Evolutionary conservation across 805 yeast genomes (phyloP).

Genomic region (Tetrapisispora iriomotensis): DNA sequence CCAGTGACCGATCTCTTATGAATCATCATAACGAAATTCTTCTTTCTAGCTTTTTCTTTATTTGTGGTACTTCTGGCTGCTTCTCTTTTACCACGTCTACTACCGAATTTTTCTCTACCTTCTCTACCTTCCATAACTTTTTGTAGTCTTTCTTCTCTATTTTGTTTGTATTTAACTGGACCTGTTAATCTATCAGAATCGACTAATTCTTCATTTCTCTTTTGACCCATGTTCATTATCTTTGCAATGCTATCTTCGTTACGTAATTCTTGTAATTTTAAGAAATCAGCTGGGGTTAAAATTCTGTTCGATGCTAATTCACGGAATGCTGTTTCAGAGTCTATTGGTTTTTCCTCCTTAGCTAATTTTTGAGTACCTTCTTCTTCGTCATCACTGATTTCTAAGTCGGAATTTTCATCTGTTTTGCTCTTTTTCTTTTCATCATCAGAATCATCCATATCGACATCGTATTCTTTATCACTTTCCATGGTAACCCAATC

Average conservation of each 20-base stretch:
- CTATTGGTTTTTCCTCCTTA: slow-evolving; percentile 23
- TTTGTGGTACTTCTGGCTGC: slow-evolving; percentile 84
- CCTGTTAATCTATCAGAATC: slow-evolving; percentile 75
- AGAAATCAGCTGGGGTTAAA: slow-evolving; percentile 96
- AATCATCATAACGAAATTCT: slow-evolving; percentile 98
- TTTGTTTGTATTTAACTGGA: slow-evolving; percentile 63
- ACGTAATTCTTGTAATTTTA: slow-evolving; percentile 82
- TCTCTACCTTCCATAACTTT: slow-evolving; percentile 85
- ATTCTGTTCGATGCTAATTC: slow-evolving; percentile 64
- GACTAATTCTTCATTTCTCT: slow-evolving; percentile 68
- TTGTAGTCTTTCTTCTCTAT: slow-evolving; percentile 84
- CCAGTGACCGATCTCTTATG: slow-evolving; percentile 94
- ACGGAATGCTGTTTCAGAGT: slow-evolving; percentile 35
- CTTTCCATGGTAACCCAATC: slow-evolving; percentile 88
- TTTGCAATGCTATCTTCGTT: slow-evolving; percentile 79
- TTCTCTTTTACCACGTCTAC: slow-evolving; percentile 71
- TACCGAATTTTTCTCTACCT: slow-evolving; percentile 84
- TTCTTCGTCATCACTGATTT: slow-evolving; percentile 31
- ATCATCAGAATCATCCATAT: slow-evolving; percentile 41
- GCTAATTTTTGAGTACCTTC: slow-evolving; percentile 20
- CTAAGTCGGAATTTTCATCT: slow-evolving; percentile 42
- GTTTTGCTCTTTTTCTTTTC: slow-evolving; percentile 29
- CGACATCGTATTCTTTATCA: slow-evolving; percentile 60
- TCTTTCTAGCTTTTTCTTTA: slow-evolving; percentile 92
- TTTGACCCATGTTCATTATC: slow-evolving; percentile 44